Percentiles rank a stretch among this genome's conserved stretches.
Evolutionary conservation across 2,329 filamentous ascomycete genomes (phyloP).

Genomic region (Trichoderma sp.): DNA sequence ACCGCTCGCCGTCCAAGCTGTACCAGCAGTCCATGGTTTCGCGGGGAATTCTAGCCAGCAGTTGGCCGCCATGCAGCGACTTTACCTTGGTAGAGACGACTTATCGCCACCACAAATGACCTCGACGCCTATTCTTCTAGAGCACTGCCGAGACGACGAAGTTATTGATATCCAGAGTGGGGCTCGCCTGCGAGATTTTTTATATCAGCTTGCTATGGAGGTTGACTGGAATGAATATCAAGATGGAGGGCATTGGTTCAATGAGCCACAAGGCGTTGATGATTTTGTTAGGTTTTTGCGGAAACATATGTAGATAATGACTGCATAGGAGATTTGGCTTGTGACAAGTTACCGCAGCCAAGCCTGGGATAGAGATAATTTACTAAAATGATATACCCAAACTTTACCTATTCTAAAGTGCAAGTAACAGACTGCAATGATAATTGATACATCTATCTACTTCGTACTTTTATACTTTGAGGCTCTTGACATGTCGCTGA

Average conservation of each 20-base stretch:
- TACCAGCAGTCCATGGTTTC: neutral
- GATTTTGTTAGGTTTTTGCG: constrained; percentile 7
- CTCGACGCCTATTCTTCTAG: constrained; percentile 12
- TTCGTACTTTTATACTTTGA: no score
- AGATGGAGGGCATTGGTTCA: constrained; percentile 6
- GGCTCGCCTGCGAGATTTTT: neutral
- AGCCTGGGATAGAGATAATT: no score
- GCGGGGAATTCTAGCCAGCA: neutral
- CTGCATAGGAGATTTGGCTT: no score
- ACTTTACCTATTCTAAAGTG: no score
- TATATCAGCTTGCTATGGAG: neutral
- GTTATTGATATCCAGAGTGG: neutral
- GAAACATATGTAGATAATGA: neutral
- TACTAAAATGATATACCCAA: no score
- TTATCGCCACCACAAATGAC: neutral
- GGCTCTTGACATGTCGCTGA: no score
- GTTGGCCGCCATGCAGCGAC: neutral
- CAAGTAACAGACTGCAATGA: no score
- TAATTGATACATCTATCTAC: no score
- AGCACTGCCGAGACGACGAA: constrained; percentile 3
- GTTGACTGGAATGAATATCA: neutral
- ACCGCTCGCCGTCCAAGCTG: neutral
- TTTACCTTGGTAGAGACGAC: neutral
- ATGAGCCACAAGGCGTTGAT: neutral
- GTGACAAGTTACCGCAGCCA: no score